Base-by-base conservation (phyloP, 2,329 filamentous ascomycete species). In the Pseudogymnoascus sp. region DNA sequence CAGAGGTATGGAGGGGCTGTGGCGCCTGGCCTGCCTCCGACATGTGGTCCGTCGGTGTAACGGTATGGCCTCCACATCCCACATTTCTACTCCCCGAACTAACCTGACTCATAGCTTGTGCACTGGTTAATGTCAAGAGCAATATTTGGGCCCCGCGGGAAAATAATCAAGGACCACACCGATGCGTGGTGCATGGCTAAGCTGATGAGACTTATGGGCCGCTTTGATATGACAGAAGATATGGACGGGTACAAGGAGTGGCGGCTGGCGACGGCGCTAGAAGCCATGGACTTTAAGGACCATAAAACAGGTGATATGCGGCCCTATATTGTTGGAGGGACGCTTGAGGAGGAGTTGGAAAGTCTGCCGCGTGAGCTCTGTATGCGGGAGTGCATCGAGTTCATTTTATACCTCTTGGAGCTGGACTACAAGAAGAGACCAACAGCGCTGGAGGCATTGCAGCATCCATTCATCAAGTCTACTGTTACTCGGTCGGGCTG, bases 131-230 rank as follows among this genome's bases (percentile, higher is more conserved):
- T 62, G 35, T 42, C 50, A 10, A 36, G 31, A 4, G 7, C 57
- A 4, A 44, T 69, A 10, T 70, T 71, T 63, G 68, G 68, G 13
- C 19, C 62, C 2, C 13, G 36, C 1, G 67, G 69, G 47, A 71
- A 69, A 31, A 64, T 66, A 19, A 62, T 70, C 36, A 60, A 71
- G 62, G 64, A 61, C 11, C 60, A 44, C 8, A 65, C 65, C 8
- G 69, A 69, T 63, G 62, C 67, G 9, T 70, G 66, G 67, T 70
- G 69, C 53, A 69, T 69, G 53, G 69, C 69, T 2, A 69, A 70
- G 47, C 64, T 70, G 21, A 64, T 65, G 19, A 62, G 66, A 62
- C 67, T 70, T n/a, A 36, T 69, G 53, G 66, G 68, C 5, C 66
- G 42, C 42, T 26, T 47, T 11, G 42, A 47, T 7, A 47, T 26